Evolutionary conservation across 345 rosid genomes (phyloP), one percentile per base, ranked within the genome.

Genomic region (Crucihimalaya himalaica): DNA sequence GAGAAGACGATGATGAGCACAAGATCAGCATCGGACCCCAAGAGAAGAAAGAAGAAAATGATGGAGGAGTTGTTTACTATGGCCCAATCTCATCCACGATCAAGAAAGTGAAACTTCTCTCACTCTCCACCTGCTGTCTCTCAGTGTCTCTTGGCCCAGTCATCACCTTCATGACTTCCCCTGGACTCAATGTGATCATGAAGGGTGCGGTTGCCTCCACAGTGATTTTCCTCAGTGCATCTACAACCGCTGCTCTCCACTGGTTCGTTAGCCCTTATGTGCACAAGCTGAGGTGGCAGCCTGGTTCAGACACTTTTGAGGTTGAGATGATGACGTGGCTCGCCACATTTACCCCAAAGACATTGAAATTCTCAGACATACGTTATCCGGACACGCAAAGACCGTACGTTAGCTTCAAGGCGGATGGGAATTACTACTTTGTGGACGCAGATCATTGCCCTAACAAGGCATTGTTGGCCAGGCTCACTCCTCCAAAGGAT

Each of bases 271-370:
- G 90, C 83, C 97, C 98, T 0, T 94, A 91, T 43, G 63, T 94
- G 29, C 98, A 94, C 90, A 94, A 85, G 83, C 84, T 94, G 39
- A 89, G 83, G 66, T 89, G 97, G 98, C 83, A 88, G 78, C 98
- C 98, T 0, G 98, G 97, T 57, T 82, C 98, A 5, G 95, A 89
- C 81, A 87, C 85, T 53, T 88, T 91, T 19, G 91, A 91, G 81
- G 97, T 89, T 6, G 98, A 94, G 85, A 91, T 87, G 95, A 61
- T 94, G 97, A 83, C 98, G 0, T 94, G 98, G 98, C 63, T 94
- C 48, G 98, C 85, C 0, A 88, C 93, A 19, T 66, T 71, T 58
- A 45, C 80, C 21, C 85, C 93, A 0, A 82, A 78, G 83, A 88
- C 95, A 3, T 79, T 94, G 66, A 94, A 81, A 66, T 91, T 94